These are phyloP conservation scores for Melaleuca alternifolia DNA, from an alignment of 345 rosid genomes.

Conservation along the genomic window DNA sequence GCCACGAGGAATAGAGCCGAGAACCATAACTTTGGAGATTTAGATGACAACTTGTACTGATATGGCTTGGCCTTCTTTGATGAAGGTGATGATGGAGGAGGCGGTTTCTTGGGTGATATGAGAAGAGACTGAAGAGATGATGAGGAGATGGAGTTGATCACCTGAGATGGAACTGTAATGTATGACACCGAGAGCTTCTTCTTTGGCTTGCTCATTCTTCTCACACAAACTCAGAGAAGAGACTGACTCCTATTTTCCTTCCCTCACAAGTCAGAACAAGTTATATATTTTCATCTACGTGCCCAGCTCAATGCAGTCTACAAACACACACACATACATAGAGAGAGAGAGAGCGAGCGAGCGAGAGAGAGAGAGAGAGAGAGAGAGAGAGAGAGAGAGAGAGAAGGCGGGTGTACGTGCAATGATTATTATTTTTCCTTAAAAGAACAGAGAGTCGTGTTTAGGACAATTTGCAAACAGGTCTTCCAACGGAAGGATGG, in stretches of 20 bases:
- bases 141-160: conserved; percentile 43
- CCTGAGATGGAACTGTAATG: conserved; percentile 51
- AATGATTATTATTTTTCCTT: background rate
- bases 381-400: background rate
- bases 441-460: background rate
- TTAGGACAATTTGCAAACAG: background rate
- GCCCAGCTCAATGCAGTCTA: background rate
- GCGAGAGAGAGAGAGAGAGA: background rate
- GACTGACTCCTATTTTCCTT: background rate
- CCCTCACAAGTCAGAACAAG: background rate
- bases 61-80: background rate
- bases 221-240: background rate
- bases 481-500: background rate
- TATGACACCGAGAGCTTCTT: conserved; percentile 23
- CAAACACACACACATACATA: background rate
- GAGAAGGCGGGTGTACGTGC: background rate
- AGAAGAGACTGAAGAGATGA: conserved; percentile 52
- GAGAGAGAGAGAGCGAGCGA: background rate
- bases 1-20: conserved; percentile 26
- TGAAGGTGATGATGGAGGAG: background rate
- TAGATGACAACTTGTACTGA: background rate
- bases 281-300: background rate
- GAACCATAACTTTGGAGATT: background rate
- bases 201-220: conserved; percentile 27
- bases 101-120: conserved; percentile 41